These are phyloP conservation scores for Lentinus tigrinus DNA, from an alignment of 768 basidiomycete genomes.

Conservation along the genomic window DNA sequence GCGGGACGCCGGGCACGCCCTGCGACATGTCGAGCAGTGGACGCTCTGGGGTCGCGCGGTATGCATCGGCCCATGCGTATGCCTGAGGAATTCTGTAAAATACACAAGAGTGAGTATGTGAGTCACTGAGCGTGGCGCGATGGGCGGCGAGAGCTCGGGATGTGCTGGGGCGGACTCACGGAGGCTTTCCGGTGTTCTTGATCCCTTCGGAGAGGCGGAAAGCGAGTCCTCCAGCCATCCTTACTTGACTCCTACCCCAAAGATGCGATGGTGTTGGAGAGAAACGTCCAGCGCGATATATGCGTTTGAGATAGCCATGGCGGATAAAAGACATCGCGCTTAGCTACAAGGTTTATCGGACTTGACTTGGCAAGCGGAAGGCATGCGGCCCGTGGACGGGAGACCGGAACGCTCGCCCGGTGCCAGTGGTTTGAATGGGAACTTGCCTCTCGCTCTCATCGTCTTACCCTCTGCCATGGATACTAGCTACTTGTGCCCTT, in stretches of 20 bases:
- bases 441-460: too few relatives aligned
- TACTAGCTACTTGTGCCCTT: too few relatives aligned
- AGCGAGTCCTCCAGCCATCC: background rate
- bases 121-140: too few relatives aligned
- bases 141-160: too few relatives aligned
- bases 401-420: too few relatives aligned
- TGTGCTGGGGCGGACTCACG: background rate
- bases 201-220: background rate
- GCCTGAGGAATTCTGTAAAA: slow-evolving; percentile 54
- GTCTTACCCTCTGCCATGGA: too few relatives aligned
- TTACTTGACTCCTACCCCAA: background rate
- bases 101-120: too few relatives aligned
- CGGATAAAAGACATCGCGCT: background rate
- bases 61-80: slow-evolving; percentile 53
- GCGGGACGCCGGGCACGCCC: slow-evolving; percentile 69
- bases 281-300: background rate
- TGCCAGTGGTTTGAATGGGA: too few relatives aligned
- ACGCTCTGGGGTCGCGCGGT: slow-evolving; percentile 37
- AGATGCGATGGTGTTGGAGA: background rate
- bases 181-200: slow-evolving; percentile 1
- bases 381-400: too few relatives aligned
- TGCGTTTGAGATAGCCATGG: too few relatives aligned
- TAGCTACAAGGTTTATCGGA: too few relatives aligned
- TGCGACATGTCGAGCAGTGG: slow-evolving; percentile 75
- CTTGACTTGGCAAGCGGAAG: too few relatives aligned